Evolutionary conservation across 352 stramenopile genomes (phyloP), one percentile per base, ranked within the genome.

Genomic region (Thraustochytrium sp.): DNA sequence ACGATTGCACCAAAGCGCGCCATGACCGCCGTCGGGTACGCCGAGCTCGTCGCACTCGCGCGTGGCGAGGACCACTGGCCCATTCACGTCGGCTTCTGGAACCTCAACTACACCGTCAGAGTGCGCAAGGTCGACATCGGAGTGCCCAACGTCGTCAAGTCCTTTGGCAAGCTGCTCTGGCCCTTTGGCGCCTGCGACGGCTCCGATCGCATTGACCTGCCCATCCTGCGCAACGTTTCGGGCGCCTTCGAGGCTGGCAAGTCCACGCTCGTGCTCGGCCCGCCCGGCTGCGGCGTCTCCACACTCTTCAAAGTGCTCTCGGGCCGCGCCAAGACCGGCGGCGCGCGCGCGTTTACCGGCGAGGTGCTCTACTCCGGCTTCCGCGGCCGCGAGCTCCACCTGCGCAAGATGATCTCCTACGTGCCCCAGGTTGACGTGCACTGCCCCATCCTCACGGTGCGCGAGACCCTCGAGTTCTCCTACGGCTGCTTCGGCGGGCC

Each of bases 401-500:
- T 80, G 5, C 46, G 68, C 34, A 80, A 80, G 51, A 42, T 80
- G 11, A 13, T 42, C 5, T 23, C 29, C 21, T 72, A 72, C 34
- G 29, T 80, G 13, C 44, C 76, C 11, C 68, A 80, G 49, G 31
- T 65, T 3, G 68, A 80, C 68, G n/a, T 46, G 86, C 90, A 77
- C 53, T 87, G 89, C 23, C 75, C 87, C 16, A 87, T 85, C 3
- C 84, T 90, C 44, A 90, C 88, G 26, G 85, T 89, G n/a, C 72
- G 85, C 26, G 88, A 90, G 72, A 89, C 89, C 55, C 84, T 90
- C 23, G 54, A 46, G 29, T 90, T 90, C 51, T 84, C 76, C 72
- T 86, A 23, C 82, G 65, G 16, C 51, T 88, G 83, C 83, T 54
- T 26, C 44, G 40, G 40, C 38, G 62, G 62, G 9, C 11, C 62